These are phyloP conservation scores for Iris pallida DNA, from an alignment of 116 monocot genomes.

Conservation along the genomic window DNA sequence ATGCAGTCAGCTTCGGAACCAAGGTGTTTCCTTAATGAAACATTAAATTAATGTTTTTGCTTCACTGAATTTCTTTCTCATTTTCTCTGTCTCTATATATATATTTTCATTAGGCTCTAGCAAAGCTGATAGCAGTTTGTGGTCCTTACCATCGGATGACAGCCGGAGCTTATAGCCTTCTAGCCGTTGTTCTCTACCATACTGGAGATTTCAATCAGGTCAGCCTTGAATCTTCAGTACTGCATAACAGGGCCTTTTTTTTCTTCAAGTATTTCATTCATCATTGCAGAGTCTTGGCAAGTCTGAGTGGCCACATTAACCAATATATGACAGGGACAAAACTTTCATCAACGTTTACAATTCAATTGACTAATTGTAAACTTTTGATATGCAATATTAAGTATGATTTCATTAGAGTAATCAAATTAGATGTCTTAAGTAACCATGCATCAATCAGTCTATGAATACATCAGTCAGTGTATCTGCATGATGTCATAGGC, in stretches of 20 bases:
- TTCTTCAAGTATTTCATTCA: not conserved
- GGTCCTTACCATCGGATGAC: slow-evolving; percentile 99
- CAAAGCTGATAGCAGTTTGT: slow-evolving; percentile 87
- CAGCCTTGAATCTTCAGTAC: not conserved
- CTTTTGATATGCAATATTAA: too few relatives aligned
- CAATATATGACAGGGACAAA: not conserved
- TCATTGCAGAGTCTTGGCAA: not conserved
- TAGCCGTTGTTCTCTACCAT: slow-evolving; percentile 97
- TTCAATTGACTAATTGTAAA: too few relatives aligned
- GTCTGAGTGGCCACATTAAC: not conserved
- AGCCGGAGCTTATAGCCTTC: slow-evolving; percentile 94
- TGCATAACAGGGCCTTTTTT: not conserved
- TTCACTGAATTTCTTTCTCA: not conserved
- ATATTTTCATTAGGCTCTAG: slow-evolving; percentile 55
- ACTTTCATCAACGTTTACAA: not conserved
- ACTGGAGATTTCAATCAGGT: slow-evolving; percentile 99
- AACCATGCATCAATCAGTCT: too few relatives aligned
- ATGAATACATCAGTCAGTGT: too few relatives aligned
- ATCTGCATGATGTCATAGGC: too few relatives aligned
- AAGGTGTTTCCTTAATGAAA: slow-evolving; percentile 46
- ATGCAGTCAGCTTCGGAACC: slow-evolving; percentile 91
- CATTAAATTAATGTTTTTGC: not conserved
- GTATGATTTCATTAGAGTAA: too few relatives aligned
- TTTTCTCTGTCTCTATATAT: not conserved
- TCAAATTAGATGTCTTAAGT: too few relatives aligned